Conservation (phyloP, 179 eudicot species). For the Amaranthus tricolor region DNA sequence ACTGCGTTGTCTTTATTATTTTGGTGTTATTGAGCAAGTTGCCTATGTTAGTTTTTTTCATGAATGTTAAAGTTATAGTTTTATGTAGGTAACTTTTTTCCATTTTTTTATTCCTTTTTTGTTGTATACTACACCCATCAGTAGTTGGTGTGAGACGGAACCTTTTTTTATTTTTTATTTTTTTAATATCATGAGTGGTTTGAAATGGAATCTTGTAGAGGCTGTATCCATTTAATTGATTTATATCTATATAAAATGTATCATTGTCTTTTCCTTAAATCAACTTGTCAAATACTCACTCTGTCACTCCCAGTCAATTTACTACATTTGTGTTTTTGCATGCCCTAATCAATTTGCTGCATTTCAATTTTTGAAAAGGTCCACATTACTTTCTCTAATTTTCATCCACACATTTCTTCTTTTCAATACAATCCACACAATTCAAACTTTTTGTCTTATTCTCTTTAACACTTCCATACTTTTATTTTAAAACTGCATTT, state of each 20-base stretch:
- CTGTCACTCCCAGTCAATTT: too few species aligned
- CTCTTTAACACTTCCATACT: too few species aligned
- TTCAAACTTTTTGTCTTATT: too few species aligned
- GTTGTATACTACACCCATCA: not conserved
- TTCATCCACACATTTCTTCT: too few species aligned
- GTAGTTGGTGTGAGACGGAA: not conserved
- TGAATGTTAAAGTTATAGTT: not conserved
- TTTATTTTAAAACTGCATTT: too few species aligned
- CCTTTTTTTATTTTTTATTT: too few species aligned
- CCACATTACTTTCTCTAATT: too few species aligned
- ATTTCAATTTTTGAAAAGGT: too few species aligned
- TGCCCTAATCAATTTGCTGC: too few species aligned
- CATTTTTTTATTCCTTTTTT: not conserved
- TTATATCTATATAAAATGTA: not conserved
- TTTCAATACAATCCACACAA: too few species aligned
- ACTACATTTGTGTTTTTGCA: too few species aligned
- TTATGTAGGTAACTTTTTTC: not conserved
- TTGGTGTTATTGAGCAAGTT: not conserved
- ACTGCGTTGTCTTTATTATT: not conserved
- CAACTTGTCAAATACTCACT: not conserved
- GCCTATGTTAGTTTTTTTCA: not conserved
- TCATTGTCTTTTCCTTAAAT: not conserved
- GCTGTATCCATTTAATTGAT: not conserved
- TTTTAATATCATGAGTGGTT: too few species aligned
- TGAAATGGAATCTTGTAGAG: not conserved